These are phyloP conservation scores for Diaporthe sp. DNA, from an alignment of 2,329 filamentous ascomycete species.

Conservation along the genomic window DNA sequence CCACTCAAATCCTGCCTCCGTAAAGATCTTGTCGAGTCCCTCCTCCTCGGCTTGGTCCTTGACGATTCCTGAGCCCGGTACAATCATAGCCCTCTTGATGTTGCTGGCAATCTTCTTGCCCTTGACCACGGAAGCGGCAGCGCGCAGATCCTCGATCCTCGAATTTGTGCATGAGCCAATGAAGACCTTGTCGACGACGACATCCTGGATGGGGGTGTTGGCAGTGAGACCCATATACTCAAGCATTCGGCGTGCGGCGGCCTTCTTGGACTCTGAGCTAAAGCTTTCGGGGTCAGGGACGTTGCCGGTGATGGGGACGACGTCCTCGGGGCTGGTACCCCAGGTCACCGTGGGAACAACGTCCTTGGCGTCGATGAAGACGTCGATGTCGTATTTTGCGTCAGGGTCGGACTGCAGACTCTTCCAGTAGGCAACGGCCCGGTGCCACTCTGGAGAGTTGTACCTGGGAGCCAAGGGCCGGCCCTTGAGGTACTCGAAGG, in stretches of 20 bases:
- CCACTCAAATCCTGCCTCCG: slow-evolving; percentile 96
- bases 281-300: slow-evolving; percentile 94
- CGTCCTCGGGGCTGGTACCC: slow-evolving; percentile 97
- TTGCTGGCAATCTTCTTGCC: slow-evolving; percentile 90
- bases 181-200: slow-evolving; percentile 78
- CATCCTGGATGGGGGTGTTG: slow-evolving; percentile 92
- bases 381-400: slow-evolving; percentile 90
- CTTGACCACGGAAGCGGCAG: slow-evolving; percentile 87
- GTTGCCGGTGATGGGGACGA: slow-evolving; percentile 91
- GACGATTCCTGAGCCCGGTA: slow-evolving; percentile 94
- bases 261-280: slow-evolving; percentile 82
- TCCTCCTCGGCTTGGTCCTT: slow-evolving; percentile 93
- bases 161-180: slow-evolving; percentile 84
- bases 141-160: slow-evolving; percentile 93
- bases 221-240: slow-evolving; percentile 96
- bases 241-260: slow-evolving; percentile 82
- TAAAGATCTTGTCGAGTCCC: slow-evolving; percentile 93
- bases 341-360: slow-evolving; percentile 95
- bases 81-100: slow-evolving; percentile 94
- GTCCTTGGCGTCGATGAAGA: slow-evolving; percentile 92
- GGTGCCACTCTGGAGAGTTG: slow-evolving; percentile 90
- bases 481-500: slow-evolving; percentile 95
- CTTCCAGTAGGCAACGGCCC: slow-evolving; percentile 89
- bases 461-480: slow-evolving; percentile 88
- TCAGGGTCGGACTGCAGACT: slow-evolving; percentile 87